These are phyloP conservation scores for Pyronema omphalodes DNA, from an alignment of 495 filamentous ascomycete species.

Conservation along the genomic window DNA sequence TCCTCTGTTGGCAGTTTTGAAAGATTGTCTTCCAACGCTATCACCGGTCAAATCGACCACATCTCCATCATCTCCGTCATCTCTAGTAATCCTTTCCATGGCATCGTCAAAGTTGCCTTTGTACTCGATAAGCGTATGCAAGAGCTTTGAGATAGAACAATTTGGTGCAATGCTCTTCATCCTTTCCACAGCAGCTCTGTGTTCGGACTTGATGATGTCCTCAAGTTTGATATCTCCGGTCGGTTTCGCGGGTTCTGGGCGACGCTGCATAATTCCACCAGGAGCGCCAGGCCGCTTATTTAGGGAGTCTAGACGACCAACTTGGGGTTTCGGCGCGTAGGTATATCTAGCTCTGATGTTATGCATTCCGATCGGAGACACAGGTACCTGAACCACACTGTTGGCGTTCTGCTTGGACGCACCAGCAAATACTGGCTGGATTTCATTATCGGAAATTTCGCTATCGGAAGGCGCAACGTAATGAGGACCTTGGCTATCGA, in stretches of 20 bases:
- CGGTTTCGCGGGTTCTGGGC: slow-evolving; percentile 39
- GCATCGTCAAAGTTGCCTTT: slow-evolving; percentile 44
- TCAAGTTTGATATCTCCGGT: slow-evolving; percentile 32
- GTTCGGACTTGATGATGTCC: slow-evolving; percentile 36
- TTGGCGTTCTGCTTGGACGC: background rate
- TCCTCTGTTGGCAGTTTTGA: slow-evolving; percentile 23
- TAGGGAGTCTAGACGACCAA: slow-evolving; percentile 20
- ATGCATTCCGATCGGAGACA: background rate
- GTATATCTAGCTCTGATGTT: background rate
- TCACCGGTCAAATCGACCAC: slow-evolving; percentile 23
- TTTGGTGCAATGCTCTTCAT: slow-evolving; percentile 37
- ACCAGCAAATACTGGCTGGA: slow-evolving; percentile 35
- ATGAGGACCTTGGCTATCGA: slow-evolving; percentile 36
- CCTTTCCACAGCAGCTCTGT: slow-evolving; percentile 36
- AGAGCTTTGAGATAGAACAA: slow-evolving; percentile 32
- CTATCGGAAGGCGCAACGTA: slow-evolving; percentile 42
- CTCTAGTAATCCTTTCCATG: slow-evolving; percentile 22
- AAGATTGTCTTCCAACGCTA: slow-evolving; percentile 7
- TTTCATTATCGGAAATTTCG: slow-evolving; percentile 37
- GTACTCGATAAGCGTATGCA: slow-evolving; percentile 34
- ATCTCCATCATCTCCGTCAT: slow-evolving; percentile 22
- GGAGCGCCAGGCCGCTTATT: slow-evolving; percentile 9
- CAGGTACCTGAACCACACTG: slow-evolving; percentile 4
- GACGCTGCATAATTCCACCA: slow-evolving; percentile 9
- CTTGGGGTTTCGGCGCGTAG: background rate